Base-by-base conservation (phyloP, 768 basidiomycete genomes). In the Pleurotus tuber-regium region DNA sequence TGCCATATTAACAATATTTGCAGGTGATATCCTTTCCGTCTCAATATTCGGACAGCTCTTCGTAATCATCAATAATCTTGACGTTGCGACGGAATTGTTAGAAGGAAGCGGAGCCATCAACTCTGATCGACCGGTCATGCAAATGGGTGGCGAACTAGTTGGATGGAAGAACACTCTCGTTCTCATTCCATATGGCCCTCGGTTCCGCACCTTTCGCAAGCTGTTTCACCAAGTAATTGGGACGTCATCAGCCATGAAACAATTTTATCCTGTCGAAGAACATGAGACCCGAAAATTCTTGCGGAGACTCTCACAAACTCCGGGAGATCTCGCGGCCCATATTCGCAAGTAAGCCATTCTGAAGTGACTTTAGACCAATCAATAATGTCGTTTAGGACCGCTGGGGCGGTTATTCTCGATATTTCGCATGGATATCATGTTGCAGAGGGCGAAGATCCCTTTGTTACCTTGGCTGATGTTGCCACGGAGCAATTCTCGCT, bases 81-180 rank as follows among this genome's bases (percentile, higher is more conserved):
- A 72, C 19, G 50, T 58, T 1, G 78, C 79, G 3, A 58, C 67
- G n/a, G 75, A 79, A 24, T 65, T 82, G 64, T 73, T 83, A 19
- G 75, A 81, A 25, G 75, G 73, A 54, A 77, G 74, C 49, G 74
- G 80, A 26, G 63, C 70, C 11, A 71, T 75, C 26, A 82, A 82
- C 57, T 83, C 82, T n/a, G 80, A 83, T 61, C 69, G 82, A 28
- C 79, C 82, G 0, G 52, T 67, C 16, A 58, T 71, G 42, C 65
- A 65, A 29, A 73, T 77, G 71, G 68, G 69, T 6, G 35, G 35
- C 35, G 71, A 74, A 18, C 53, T 64, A 9, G 33, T 54, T 10
- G 61, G 63, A 3, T 60, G 57, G 53, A 72, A 69, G 47, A 60
- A 69, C 49, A 63, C 66, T 1, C 63, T 73, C 11, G 70, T 62